Evolutionary conservation across 441 rosid genomes (phyloP).

Genomic region (Breynia disticha): DNA sequence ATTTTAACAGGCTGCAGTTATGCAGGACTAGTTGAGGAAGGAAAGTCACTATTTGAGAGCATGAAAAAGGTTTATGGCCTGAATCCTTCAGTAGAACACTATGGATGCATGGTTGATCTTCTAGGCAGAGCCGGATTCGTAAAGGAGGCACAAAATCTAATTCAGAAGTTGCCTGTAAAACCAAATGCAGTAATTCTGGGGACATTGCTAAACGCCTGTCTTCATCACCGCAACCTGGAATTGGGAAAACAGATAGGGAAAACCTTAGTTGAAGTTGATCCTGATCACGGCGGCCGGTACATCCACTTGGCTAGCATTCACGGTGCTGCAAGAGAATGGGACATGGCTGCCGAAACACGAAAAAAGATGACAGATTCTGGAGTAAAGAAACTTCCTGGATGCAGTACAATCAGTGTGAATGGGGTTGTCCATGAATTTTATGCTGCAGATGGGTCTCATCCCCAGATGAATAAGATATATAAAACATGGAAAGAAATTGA

Average conservation of each 20-base stretch:
- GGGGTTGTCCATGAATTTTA: constrained; percentile 49
- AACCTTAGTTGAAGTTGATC: constrained; percentile 35
- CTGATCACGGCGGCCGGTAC: constrained; percentile 54
- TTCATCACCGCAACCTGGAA: constrained; percentile 37
- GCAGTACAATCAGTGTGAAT: constrained; percentile 54
- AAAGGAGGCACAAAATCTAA: constrained; percentile 35
- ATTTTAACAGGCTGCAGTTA: constrained; percentile 73
- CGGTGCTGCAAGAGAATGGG: constrained; percentile 65
- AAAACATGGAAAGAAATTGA: constrained; percentile 39
- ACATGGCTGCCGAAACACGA: constrained; percentile 49
- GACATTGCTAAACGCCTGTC: constrained; percentile 55
- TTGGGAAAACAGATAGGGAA: constrained; percentile 48
- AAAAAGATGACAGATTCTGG: constrained; percentile 38
- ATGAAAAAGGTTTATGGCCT: constrained; percentile 44
- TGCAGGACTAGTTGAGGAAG: constrained; percentile 62
- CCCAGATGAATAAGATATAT: constrained; percentile 36
- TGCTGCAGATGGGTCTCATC: constrained; percentile 55
- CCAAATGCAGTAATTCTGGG: constrained; percentile 72
- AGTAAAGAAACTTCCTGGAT: constrained; percentile 57
- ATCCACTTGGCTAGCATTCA: constrained; percentile 62
- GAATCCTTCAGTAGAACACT: constrained; percentile 55
- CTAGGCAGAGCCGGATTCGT: constrained; percentile 63
- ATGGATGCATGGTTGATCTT: constrained; percentile 81
- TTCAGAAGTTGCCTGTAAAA: constrained; percentile 38
- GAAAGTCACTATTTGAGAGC: constrained; percentile 39